Percentiles rank a stretch among this genome's conserved stretches.
Evolutionary conservation across 2,329 filamentous ascomycete genomes (phyloP).

Genomic region (Aspergillus chevalieri): DNA sequence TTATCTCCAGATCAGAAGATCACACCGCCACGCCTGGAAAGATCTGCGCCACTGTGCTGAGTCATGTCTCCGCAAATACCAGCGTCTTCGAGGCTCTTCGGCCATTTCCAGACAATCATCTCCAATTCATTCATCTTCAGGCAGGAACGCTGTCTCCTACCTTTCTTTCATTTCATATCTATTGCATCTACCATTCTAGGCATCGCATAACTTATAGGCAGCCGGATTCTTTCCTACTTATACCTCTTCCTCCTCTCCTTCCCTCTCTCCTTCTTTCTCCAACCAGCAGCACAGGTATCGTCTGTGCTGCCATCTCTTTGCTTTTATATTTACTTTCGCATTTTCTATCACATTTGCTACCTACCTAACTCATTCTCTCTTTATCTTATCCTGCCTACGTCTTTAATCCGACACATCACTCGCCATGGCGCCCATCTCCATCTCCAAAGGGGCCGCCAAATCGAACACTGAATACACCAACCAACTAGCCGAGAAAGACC

Average conservation of each 20-base stretch:
- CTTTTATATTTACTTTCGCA: neutral
- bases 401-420: neutral
- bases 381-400: neutral
- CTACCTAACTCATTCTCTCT: neutral
- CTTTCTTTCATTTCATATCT: neutral
- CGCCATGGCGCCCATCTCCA: conserved; percentile 21
- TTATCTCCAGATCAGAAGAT: neutral
- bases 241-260: neutral
- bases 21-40: neutral
- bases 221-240: no score
- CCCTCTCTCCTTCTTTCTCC: no score
- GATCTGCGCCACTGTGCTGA: neutral
- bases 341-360: neutral
- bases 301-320: neutral
- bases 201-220: no score
- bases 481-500: conserved; percentile 58
- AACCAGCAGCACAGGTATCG: neutral
- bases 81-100: neutral
- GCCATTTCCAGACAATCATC: neutral
- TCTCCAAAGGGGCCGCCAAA: conserved; percentile 13
- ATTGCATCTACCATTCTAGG: no score
- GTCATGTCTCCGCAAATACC: neutral
- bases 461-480: conserved; percentile 17
- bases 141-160: neutral
- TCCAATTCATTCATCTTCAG: neutral